phyloP scores from a whole-genome alignment of 805 yeast species.

The Candida nitratophila region DNA sequence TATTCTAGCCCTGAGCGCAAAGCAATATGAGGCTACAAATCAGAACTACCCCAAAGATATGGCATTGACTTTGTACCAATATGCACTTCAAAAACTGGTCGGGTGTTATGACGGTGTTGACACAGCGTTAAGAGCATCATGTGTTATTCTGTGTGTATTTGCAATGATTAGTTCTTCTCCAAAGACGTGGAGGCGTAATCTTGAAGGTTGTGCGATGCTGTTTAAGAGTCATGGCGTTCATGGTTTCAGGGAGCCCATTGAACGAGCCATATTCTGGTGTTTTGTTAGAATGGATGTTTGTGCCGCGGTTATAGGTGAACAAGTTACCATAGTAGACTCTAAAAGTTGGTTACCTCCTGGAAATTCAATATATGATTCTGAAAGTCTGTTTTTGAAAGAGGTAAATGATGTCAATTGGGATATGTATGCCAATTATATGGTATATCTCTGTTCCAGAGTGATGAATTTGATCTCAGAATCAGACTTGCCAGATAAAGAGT shows the following conservation, averaged over 20 bases:
- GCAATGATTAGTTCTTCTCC: slow-evolving; percentile 37
- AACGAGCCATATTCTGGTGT: slow-evolving; percentile 35
- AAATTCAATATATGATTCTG: slow-evolving; percentile 13
- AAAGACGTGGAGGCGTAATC: slow-evolving; percentile 32
- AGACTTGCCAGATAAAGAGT: slow-evolving; percentile 15
- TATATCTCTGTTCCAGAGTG: slow-evolving; percentile 30
- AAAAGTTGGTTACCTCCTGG: slow-evolving; percentile 29
- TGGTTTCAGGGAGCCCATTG: slow-evolving; percentile 30
- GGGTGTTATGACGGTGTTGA: slow-evolving; percentile 9
- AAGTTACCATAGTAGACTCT: slow-evolving; percentile 28
- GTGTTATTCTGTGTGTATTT: slow-evolving; percentile 26
- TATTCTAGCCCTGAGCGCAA: slow-evolving; percentile 6
- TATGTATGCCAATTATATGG: slow-evolving; percentile 35
- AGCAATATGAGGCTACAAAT: slow-evolving; percentile 8
- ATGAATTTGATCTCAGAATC: slow-evolving; percentile 24
- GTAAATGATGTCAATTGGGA: slow-evolving; percentile 11
- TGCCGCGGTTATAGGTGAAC: slow-evolving; percentile 32
- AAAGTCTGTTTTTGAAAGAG: slow-evolving; percentile 14
- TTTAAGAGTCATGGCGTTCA: slow-evolving; percentile 29
- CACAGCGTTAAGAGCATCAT: slow-evolving; percentile 14
- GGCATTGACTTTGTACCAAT: slow-evolving; percentile 5
- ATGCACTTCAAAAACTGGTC: slow-evolving; percentile 13
- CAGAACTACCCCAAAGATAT: slow-evolving; percentile 4
- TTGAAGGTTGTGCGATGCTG: slow-evolving; percentile 34
- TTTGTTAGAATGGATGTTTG: slow-evolving; percentile 37